phyloP scores from a whole-genome alignment of 129 eudicot species.

The Escallonia herrerae region DNA sequence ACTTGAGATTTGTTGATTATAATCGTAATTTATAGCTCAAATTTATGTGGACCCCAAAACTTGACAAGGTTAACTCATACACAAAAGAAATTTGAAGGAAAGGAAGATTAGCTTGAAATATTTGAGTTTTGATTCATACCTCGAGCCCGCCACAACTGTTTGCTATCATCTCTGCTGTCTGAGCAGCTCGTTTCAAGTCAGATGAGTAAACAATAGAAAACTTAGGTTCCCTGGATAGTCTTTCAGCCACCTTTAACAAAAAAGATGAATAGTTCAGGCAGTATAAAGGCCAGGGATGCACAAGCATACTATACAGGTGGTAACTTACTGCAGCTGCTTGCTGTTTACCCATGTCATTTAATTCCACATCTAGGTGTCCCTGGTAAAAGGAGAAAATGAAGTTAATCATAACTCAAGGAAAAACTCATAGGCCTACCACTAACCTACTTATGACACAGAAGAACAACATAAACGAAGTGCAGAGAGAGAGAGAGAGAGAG shows the following conservation, averaged over 20 bases:
- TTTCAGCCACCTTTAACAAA: constrained; percentile 69
- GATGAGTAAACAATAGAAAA: constrained; percentile 77
- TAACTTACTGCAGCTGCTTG: constrained; percentile 78
- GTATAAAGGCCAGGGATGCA: constrained; percentile 1
- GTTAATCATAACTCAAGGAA: constrained; percentile 5
- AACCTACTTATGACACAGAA: not conserved
- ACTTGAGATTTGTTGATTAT: too few relatives aligned
- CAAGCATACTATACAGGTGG: constrained; percentile 1
- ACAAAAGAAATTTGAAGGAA: too few relatives aligned
- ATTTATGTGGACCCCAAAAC: not conserved
- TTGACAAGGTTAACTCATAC: not conserved
- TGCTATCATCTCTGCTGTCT: constrained; percentile 81
- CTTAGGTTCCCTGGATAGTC: constrained; percentile 62
- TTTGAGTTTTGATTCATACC: constrained; percentile 37
- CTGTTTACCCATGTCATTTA: constrained; percentile 80
- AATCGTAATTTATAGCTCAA: too few relatives aligned
- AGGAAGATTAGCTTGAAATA: too few relatives aligned
- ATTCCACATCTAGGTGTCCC: constrained; percentile 88
- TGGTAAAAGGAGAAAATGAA: constrained; percentile 19
- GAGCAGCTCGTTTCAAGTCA: constrained; percentile 75
- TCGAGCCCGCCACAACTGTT: constrained; percentile 66
- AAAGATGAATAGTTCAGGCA: constrained; percentile 2
- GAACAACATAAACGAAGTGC: too few relatives aligned
- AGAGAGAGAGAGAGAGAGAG: too few relatives aligned
- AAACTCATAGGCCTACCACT: constrained; percentile 2